phyloP scores from a whole-genome alignment of 1,284 basidiomycete species.

The Rhodotorula sp. region DNA sequence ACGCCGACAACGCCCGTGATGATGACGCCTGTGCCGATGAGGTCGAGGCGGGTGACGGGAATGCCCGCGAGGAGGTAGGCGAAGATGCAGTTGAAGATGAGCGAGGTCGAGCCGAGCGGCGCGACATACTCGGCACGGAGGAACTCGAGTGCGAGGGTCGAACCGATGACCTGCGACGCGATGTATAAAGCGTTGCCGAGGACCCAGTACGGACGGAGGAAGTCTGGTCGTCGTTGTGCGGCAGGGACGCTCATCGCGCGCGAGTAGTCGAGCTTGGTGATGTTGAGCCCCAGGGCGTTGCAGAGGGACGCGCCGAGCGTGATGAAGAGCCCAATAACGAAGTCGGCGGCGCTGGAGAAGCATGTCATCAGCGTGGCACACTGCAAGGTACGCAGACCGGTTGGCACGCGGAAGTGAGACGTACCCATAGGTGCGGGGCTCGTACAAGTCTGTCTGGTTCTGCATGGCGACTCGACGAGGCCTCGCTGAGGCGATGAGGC shows the following conservation, averaged over 20 bases:
- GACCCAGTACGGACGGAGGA: constrained; percentile 75
- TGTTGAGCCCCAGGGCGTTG: constrained; percentile 77
- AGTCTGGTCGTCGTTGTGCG: constrained; percentile 61
- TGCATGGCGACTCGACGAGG: constrained; percentile 9
- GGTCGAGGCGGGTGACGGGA: constrained; percentile 67
- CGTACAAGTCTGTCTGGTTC: constrained; percentile 31
- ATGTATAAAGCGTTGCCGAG: constrained; percentile 56
- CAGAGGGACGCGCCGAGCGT: constrained; percentile 73
- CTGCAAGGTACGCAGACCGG: no score
- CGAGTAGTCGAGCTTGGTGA: constrained; percentile 74
- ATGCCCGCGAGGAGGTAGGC: constrained; percentile 60
- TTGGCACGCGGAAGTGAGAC: background rate
- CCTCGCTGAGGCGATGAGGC: background rate
- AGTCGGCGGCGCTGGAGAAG: constrained; percentile 37
- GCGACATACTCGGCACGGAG: constrained; percentile 56
- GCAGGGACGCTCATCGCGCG: constrained; percentile 20
- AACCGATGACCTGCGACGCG: constrained; percentile 78
- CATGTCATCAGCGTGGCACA: background rate
- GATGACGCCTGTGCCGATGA: constrained; percentile 77
- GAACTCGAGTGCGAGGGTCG: constrained; percentile 79
- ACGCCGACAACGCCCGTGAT: constrained; percentile 71
- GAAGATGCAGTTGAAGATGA: constrained; percentile 86
- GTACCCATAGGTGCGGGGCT: constrained; percentile 14
- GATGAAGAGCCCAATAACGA: constrained; percentile 63
- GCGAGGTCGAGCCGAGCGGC: constrained; percentile 62